Conservation (phyloP, 2,329 filamentous ascomycete genomes). For the Pleomassaria siparia region DNA sequence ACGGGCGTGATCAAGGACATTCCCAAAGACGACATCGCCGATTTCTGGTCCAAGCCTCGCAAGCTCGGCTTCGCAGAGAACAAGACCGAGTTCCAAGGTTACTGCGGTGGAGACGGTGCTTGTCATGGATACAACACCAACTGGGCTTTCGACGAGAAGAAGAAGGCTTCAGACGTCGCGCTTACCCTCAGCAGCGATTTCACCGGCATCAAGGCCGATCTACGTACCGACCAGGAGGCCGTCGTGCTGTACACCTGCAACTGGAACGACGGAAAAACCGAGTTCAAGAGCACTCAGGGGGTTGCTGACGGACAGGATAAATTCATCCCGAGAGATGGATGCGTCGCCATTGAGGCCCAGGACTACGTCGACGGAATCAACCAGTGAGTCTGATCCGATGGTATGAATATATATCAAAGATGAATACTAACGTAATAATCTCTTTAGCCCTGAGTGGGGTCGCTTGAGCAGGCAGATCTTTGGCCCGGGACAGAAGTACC, state of each 20-base stretch:
- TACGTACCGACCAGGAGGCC: conserved; percentile 35
- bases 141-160: conserved; percentile 33
- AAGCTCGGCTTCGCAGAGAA: conserved; percentile 34
- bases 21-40: conserved; percentile 25
- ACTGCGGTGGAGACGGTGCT: conserved; percentile 33
- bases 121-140: conserved; percentile 40
- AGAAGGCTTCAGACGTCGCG: conserved; percentile 24
- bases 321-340: conserved; percentile 36
- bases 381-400: conserved; percentile 27
- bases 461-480: conserved; percentile 33
- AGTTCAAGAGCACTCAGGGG: conserved; percentile 39
- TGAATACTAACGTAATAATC: conserved; percentile 20
- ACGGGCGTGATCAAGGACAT: conserved; percentile 35
- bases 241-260: conserved; percentile 40
- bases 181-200: conserved; percentile 31
- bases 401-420: background rate
- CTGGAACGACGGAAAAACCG: conserved; percentile 39
- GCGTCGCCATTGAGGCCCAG: conserved; percentile 38
- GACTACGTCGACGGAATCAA: conserved; percentile 40
- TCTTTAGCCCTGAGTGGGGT: conserved; percentile 38
- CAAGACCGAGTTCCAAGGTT: conserved; percentile 27
- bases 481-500: conserved; percentile 35
- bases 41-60: conserved; percentile 36
- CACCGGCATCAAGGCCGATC: conserved; percentile 36
- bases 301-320: conserved; percentile 28